A percentile compares a stretch with the other conserved stretches of the same genome.
These are phyloP conservation scores for Cyclostephanos invisitatus DNA, from an alignment of 108 stramenopile species.

Conservation along the genomic window DNA sequence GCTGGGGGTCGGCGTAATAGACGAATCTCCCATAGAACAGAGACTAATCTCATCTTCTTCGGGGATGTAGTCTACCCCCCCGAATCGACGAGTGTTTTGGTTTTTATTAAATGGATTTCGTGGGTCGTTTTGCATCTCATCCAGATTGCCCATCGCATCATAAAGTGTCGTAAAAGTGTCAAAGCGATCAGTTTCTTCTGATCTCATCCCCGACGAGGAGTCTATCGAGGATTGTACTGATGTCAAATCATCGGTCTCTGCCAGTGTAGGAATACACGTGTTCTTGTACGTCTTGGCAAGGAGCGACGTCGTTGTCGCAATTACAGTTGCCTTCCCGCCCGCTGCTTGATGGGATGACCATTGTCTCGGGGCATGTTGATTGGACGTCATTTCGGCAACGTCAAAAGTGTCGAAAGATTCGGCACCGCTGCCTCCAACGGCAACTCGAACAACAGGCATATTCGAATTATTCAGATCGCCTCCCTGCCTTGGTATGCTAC, in stretches of 20 bases:
- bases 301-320: neutral
- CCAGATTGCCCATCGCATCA: conserved; percentile 3
- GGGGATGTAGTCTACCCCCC: conserved; percentile 4
- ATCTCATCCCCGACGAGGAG: conserved; percentile 12
- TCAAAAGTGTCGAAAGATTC: conserved; percentile 32
- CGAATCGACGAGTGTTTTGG: neutral
- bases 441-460: conserved; percentile 7
- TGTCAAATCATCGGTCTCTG: conserved; percentile 19
- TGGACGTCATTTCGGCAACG: conserved; percentile 17
- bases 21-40: conserved; percentile 32
- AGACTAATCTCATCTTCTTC: conserved; percentile 40
- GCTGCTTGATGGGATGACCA: conserved; percentile 11
- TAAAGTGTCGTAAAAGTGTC: neutral
- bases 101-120: conserved; percentile 6
- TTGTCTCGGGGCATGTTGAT: neutral
- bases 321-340: neutral
- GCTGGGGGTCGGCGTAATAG: neutral
- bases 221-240: conserved; percentile 8
- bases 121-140: conserved; percentile 18
- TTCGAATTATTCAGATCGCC: neutral
- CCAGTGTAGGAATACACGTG: neutral
- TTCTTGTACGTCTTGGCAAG: conserved; percentile 1
- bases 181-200: neutral
- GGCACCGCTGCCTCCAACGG: conserved; percentile 17
- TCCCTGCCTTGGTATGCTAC: neutral